Evolutionary conservation across 2,329 filamentous ascomycete species (phyloP).

Genomic region (Alternaria viburni): DNA sequence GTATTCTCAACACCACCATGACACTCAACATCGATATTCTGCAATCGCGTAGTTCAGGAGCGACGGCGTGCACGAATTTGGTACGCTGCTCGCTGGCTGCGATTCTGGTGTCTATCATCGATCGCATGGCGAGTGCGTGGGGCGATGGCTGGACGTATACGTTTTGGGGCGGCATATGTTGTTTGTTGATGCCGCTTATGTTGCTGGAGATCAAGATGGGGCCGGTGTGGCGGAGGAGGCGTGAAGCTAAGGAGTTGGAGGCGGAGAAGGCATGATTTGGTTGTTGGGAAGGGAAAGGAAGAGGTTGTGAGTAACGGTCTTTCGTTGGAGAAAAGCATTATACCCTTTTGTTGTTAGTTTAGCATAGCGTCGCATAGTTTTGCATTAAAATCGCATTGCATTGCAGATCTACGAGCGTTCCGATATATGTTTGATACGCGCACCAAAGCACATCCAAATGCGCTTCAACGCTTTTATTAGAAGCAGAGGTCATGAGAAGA

Average conservation of each 20-base stretch:
- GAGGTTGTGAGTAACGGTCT: not conserved
- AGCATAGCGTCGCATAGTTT: not conserved
- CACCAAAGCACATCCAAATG: too few species aligned
- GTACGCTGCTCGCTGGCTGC: slow-evolving; percentile 35
- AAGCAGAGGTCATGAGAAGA: too few species aligned
- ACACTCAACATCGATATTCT: slow-evolving; percentile 40
- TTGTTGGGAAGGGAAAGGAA: not conserved
- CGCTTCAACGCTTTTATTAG: too few species aligned
- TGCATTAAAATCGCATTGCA: too few species aligned
- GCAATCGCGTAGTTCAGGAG: slow-evolving; percentile 31
- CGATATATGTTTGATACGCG: too few species aligned
- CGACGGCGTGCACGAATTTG: slow-evolving; percentile 36
- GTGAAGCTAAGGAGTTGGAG: slow-evolving; percentile 24
- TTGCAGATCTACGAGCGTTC: too few species aligned
- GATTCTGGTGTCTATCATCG: slow-evolving; percentile 32
- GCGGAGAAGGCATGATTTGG: slow-evolving; percentile 5
- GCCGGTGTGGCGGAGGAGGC: slow-evolving; percentile 27
- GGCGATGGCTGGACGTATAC: slow-evolving; percentile 39
- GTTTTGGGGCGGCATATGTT: slow-evolving; percentile 31
- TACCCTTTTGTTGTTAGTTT: slow-evolving; percentile 1
- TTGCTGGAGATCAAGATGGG: slow-evolving; percentile 36
- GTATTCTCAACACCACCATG: slow-evolving; percentile 39
- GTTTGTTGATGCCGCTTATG: slow-evolving; percentile 35
- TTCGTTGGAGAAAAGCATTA: slow-evolving; percentile 5
- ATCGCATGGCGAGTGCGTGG: slow-evolving; percentile 27